Base-by-base conservation (phyloP, 768 basidiomycete species). In the Lactarius quietus region DNA sequence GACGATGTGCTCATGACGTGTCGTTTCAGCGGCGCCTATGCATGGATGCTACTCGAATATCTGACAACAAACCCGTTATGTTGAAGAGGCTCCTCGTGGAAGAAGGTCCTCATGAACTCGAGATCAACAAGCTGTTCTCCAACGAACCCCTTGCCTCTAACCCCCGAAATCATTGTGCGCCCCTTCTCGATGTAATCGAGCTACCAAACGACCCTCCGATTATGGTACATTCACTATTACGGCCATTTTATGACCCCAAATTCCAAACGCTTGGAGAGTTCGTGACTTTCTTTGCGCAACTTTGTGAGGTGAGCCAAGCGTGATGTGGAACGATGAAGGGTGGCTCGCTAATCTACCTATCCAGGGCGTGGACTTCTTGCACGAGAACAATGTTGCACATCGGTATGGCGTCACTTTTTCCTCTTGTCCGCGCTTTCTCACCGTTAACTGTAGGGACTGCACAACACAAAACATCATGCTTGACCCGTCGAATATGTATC, bases 181-280 rank as follows among this genome's bases (percentile, higher is more conserved):
- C 69, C 1, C 23, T 75, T 1, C 63, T 64, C 23, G 75, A 75
- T 15, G 67, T 73, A 8, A 62, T 74, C 0, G 39, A 67, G 23
- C 63, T 68, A 15, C 72, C 71, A 1, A 48, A 71, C 10, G 36
- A 63, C 0, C 63, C 70, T 7, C 55, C 68, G 1, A 41, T 74
- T 9, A 59, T 81, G 5, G 77, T 79, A 10, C 73, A 78, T 70
- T 74, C 79, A 1, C 64, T 73, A 2, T 61, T 79, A 12, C 70
- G 73, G 0, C 28, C 20, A 5, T 74, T 57, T 61, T 41, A 74
- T 38, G 64, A 74, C 2, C 78, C 78, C 0, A 68, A 36, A 0
- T 74, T 80, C 57, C 61, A 72, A 28, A 78, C 76, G 0, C 59
- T 76, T 2, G 77, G 79, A 1, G 79, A 80, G 67, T 74, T 70